A percentile compares a stretch with the other conserved stretches of the same genome.
phyloP scores from a whole-genome alignment of 169 alveolate species.

The Plasmodium berghei region DNA sequence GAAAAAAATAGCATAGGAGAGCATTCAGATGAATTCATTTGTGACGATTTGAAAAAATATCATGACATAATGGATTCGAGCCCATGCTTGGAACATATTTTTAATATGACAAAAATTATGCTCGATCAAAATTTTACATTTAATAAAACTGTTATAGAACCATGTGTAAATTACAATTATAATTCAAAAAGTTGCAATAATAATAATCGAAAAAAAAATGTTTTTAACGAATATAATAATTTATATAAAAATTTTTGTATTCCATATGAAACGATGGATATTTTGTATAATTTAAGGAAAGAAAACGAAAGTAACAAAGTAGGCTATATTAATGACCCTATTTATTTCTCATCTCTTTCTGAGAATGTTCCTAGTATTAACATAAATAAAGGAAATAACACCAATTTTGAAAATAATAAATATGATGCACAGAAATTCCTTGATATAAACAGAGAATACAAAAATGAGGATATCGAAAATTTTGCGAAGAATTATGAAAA shows the following conservation, averaged over 20 bases:
- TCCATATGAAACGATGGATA: constrained; percentile 46
- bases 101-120: constrained; percentile 4
- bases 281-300: constrained; percentile 22
- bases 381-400: not conserved
- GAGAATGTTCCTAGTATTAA: too few species aligned
- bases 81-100: not conserved
- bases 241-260: constrained; percentile 59
- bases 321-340: constrained; percentile 30
- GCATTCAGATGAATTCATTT: not conserved
- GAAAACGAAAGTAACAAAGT: not conserved
- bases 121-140: constrained; percentile 31
- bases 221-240: constrained; percentile 24
- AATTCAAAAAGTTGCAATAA: constrained; percentile 26
- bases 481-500: not conserved
- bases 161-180: constrained; percentile 6
- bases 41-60: too few species aligned
- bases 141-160: constrained; percentile 28
- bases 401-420: constrained; percentile 31
- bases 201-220: constrained; percentile 27
- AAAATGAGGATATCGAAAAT: not conserved
- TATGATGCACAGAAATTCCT: not conserved
- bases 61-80: not conserved
- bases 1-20: not conserved
- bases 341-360: not conserved
- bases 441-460: not conserved